A percentile compares a stretch with the other conserved stretches of the same genome.
These are phyloP conservation scores for Pueraria montana DNA, from an alignment of 306 rosid genomes.

Conservation along the genomic window DNA sequence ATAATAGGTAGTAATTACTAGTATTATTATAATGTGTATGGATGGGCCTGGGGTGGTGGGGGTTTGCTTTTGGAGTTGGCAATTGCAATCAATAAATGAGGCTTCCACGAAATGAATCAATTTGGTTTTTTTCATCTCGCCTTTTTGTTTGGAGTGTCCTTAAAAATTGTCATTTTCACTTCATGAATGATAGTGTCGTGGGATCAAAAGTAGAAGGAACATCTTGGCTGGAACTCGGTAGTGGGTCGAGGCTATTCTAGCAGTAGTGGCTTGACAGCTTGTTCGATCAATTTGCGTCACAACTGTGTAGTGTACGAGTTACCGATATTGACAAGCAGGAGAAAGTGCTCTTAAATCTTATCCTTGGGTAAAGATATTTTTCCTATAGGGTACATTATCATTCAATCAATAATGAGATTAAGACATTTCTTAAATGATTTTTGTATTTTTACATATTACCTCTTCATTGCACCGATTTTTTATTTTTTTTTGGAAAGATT, in stretches of 20 bases:
- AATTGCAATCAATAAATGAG: conserved; percentile 4
- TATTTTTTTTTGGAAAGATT: neutral
- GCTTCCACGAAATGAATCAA: conserved; percentile 8
- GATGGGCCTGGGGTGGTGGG: conserved; percentile 35
- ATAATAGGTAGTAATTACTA: conserved; percentile 24
- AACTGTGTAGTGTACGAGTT: neutral
- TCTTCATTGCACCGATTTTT: neutral
- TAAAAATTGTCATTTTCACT: neutral
- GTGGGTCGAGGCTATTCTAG: neutral
- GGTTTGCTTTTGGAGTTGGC: conserved; percentile 38
- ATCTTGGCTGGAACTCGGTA: neutral
- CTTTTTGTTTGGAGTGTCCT: no score
- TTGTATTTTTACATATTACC: neutral
- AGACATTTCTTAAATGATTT: neutral
- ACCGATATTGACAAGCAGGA: neutral
- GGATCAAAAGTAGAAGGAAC: neutral
- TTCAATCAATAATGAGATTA: neutral
- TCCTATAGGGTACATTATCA: neutral
- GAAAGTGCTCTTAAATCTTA: neutral
- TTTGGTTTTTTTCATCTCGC: no score
- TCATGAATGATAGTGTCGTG: neutral
- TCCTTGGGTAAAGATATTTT: neutral
- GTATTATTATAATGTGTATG: neutral
- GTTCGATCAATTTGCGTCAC: neutral
- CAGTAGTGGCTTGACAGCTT: no score